phyloP scores from a whole-genome alignment of 805 yeast genomes.

The Yarrowia phangngaensis region DNA sequence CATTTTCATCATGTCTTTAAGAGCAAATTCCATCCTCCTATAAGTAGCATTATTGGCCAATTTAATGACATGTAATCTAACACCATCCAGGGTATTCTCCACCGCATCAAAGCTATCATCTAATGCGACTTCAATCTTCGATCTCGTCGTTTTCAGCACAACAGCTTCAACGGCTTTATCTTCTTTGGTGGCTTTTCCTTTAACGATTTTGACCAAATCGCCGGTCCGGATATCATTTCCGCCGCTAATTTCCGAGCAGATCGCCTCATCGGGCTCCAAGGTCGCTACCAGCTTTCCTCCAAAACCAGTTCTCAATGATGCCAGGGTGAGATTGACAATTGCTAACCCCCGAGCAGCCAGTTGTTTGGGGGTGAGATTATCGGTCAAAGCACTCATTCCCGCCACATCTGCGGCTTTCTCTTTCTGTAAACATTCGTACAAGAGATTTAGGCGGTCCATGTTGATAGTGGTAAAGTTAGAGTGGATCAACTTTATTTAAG shows the following conservation, averaged over 20 bases:
- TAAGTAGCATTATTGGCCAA: slow-evolving; percentile 45
- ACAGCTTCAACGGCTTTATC: slow-evolving; percentile 55
- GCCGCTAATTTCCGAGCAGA: slow-evolving; percentile 39
- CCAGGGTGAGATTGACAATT: slow-evolving; percentile 56
- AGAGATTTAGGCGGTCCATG: slow-evolving; percentile 4
- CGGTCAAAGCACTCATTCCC: slow-evolving; percentile 45
- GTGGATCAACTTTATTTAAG: too few species aligned
- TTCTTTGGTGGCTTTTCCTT: slow-evolving; percentile 8
- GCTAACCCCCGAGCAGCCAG: slow-evolving; percentile 76
- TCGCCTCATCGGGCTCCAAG: slow-evolving; percentile 52
- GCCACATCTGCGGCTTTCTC: slow-evolving; percentile 55
- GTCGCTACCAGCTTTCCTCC: slow-evolving; percentile 74
- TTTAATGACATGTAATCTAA: slow-evolving; percentile 63
- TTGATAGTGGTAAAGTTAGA: not conserved
- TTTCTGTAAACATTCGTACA: not conserved
- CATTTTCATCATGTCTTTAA: slow-evolving; percentile 60
- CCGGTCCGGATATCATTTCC: slow-evolving; percentile 51
- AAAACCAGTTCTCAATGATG: slow-evolving; percentile 67
- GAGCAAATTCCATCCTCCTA: slow-evolving; percentile 65
- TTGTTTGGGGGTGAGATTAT: slow-evolving; percentile 54
- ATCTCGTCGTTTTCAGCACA: slow-evolving; percentile 51
- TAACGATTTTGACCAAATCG: slow-evolving; percentile 60
- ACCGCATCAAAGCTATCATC: slow-evolving; percentile 55
- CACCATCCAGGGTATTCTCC: slow-evolving; percentile 39
- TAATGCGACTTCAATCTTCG: slow-evolving; percentile 54